phyloP scores from a whole-genome alignment of 2,329 filamentous ascomycete species.

The Aureobasidium sp. region DNA sequence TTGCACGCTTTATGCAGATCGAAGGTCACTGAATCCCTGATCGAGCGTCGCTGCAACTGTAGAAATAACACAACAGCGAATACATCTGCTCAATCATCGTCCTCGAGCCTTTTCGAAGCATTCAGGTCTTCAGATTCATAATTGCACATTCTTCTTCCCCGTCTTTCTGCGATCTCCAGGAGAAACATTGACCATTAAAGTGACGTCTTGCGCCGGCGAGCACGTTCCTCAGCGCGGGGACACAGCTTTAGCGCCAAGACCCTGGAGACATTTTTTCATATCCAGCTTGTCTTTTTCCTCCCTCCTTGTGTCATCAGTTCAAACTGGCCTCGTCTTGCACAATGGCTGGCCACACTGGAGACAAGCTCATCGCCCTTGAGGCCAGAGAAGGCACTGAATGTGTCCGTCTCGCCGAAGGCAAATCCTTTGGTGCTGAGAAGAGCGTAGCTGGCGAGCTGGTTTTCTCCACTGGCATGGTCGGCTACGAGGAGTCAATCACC shows the following conservation, averaged over 20 bases:
- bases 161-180: not conserved
- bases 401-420: constrained; percentile 67
- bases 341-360: constrained; percentile 20
- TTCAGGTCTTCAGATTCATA: not conserved
- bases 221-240: not conserved
- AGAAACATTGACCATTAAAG: constrained; percentile 1
- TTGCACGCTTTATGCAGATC: not conserved
- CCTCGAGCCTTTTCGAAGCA: not conserved
- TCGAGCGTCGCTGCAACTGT: not conserved
- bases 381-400: constrained; percentile 72
- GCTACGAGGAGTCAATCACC: constrained; percentile 89
- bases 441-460: constrained; percentile 94
- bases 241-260: constrained; percentile 5
- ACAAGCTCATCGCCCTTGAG: constrained; percentile 68
- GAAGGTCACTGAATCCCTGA: not conserved
- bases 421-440: constrained; percentile 93
- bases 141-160: not conserved
- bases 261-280: constrained; percentile 10
- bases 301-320: constrained; percentile 14
- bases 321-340: constrained; percentile 14
- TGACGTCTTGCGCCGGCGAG: not conserved
- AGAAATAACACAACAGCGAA: not conserved
- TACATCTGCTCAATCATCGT: not conserved
- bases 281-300: constrained; percentile 11
- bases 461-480: constrained; percentile 99